A percentile compares a stretch with the other conserved stretches of the same genome.
Conservation (phyloP, 495 filamentous ascomycete species). For the Xylaria flabelliformis region DNA sequence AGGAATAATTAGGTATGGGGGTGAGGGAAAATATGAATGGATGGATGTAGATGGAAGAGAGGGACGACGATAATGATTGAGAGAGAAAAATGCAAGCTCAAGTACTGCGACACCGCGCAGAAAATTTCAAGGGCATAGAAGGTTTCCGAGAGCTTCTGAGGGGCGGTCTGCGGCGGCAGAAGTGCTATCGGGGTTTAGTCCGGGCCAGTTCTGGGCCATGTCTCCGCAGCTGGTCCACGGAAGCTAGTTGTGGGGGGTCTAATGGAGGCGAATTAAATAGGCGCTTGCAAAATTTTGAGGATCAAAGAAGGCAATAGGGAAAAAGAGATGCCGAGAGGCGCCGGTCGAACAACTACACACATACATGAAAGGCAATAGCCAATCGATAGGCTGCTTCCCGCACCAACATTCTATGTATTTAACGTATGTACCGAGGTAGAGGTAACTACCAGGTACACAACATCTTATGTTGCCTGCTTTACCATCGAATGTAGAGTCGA, state of each 20-base stretch:
- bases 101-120: constrained; percentile 26
- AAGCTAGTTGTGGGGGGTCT: background rate
- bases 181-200: background rate
- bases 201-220: constrained; percentile 6
- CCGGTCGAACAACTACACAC: background rate
- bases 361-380: background rate
- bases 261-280: constrained; percentile 1
- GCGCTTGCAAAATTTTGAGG: background rate
- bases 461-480: too few relatives aligned
- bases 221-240: constrained; percentile 16
- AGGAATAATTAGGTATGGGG: constrained; percentile 28
- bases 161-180: constrained; percentile 42
- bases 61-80: constrained; percentile 33
- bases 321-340: background rate
- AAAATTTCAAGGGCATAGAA: constrained; percentile 38
- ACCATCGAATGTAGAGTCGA: background rate
- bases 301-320: background rate
- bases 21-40: constrained; percentile 37
- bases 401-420: background rate
- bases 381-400: background rate
- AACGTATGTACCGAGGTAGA: background rate
- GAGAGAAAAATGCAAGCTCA: constrained; percentile 28
- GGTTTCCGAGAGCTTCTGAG: constrained; percentile 43
- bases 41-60: constrained; percentile 38
- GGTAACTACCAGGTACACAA: background rate